Evolutionary conservation across 495 filamentous ascomycete species (phyloP), one percentile per base, ranked within the genome.

Genomic region (Penicillium cinerascens): DNA sequence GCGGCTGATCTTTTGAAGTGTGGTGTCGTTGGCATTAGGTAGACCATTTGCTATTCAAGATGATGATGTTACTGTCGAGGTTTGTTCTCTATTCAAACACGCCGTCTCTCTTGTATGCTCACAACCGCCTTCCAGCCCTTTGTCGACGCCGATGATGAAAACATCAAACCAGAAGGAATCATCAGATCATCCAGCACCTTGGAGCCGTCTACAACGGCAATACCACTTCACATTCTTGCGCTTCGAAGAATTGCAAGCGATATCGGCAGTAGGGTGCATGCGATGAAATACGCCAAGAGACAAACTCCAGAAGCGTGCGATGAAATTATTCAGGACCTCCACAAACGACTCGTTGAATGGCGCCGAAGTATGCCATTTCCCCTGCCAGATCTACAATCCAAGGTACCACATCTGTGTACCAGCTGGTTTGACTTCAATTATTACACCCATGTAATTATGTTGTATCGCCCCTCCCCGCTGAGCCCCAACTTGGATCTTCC

Each of bases 361-460:
- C 61, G 71, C 10, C 69, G 69, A 2, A 64, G 44, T 50, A 74
- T 72, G 68, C 71, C 71, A 8, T 74, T 74, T 45, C 71, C 71
- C 15, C 52, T 74, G 7, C 71, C 69, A 0, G 66, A 71, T 26
- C 36, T 68, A 20, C 54, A 70, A 20, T 61, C 64, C 1, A 60
- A 61, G 22, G 69, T 74, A 2, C 71, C 71, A 15, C 71, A 72
- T 57, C 51, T 74, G 3, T 60, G 54, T 25, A 71, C 59, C 2
- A 71, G 60, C 52, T 74, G 71, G 71, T 74, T 67, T 42, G 69
- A 74, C 40, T 58, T 70, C 3, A 74, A 74, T 45, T 74, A 70
- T 50, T 74, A 74, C 26, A 64, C 56, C 17, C 71, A 74, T 36
- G 44, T 69, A 18, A 61, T 59, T 16, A 68, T 69, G 66, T 53